These are phyloP conservation scores for Trichoderma afroharzianum DNA, from an alignment of 2,329 filamentous ascomycete species.

Conservation along the genomic window DNA sequence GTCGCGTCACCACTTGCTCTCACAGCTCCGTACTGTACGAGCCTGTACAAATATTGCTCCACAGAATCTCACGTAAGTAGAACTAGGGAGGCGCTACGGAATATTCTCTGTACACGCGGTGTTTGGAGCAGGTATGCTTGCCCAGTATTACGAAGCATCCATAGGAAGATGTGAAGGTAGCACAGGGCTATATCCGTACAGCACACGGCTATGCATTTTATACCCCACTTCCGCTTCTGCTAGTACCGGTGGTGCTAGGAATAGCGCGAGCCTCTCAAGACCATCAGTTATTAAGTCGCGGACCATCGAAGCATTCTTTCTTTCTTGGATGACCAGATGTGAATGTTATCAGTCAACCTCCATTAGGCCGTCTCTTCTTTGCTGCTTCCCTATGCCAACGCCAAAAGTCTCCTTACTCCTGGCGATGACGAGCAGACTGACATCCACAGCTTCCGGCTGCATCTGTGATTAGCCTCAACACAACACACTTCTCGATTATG, in stretches of 20 bases:
- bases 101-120: not conserved
- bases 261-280: not conserved
- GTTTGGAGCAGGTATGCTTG: not conserved
- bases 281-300: not conserved
- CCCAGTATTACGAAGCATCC: not conserved
- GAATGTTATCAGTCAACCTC: not conserved
- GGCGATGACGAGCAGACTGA: not conserved
- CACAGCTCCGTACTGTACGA: not conserved
- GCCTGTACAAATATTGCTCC: not conserved
- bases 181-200: not conserved
- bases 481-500: not conserved
- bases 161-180: not conserved
- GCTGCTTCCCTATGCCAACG: not conserved
- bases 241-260: not conserved
- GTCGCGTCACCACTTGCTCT: not conserved
- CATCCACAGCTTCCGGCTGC: not conserved
- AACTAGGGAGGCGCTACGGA: not conserved
- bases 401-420: not conserved
- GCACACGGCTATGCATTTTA: not conserved
- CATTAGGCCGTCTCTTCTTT: not conserved
- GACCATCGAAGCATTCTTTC: not conserved
- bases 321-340: not conserved
- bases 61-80: not conserved
- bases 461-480: not conserved
- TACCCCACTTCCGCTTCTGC: not conserved